phyloP scores from a whole-genome alignment of 305 asterid species.

The Solanum hybrid region DNA sequence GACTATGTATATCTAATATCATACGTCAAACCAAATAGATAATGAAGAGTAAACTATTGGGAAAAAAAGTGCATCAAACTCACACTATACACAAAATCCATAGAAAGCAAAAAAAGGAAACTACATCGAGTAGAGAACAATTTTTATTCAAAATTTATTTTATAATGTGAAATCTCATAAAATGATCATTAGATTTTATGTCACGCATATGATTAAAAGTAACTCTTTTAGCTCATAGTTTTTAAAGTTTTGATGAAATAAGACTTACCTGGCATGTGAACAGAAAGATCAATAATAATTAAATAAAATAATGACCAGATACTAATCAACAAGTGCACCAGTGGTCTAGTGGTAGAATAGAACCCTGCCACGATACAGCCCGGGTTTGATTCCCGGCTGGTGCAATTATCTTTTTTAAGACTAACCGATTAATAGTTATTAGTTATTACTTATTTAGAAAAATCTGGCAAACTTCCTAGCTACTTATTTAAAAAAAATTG shows the following conservation, averaged over 20 bases:
- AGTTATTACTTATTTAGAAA: too few species aligned
- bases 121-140: background rate
- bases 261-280: background rate
- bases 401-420: constrained; percentile 10
- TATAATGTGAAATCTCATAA: background rate
- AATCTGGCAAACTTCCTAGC: too few species aligned
- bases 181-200: background rate
- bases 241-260: background rate
- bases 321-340: background rate
- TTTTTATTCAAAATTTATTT: background rate
- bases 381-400: constrained; percentile 77
- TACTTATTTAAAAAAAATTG: too few species aligned
- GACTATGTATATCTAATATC: background rate
- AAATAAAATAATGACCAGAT: background rate
- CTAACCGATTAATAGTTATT: too few species aligned
- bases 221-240: background rate
- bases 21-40: background rate
- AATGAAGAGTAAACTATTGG: background rate
- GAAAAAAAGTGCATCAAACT: background rate
- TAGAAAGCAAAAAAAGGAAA: background rate
- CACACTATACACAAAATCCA: too few species aligned
- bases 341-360: constrained; percentile 15
- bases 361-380: constrained; percentile 74
- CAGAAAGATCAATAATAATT: too few species aligned
- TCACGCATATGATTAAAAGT: background rate